Conservation (phyloP, 306 rosid genomes). For the Medicago arabica region DNA sequence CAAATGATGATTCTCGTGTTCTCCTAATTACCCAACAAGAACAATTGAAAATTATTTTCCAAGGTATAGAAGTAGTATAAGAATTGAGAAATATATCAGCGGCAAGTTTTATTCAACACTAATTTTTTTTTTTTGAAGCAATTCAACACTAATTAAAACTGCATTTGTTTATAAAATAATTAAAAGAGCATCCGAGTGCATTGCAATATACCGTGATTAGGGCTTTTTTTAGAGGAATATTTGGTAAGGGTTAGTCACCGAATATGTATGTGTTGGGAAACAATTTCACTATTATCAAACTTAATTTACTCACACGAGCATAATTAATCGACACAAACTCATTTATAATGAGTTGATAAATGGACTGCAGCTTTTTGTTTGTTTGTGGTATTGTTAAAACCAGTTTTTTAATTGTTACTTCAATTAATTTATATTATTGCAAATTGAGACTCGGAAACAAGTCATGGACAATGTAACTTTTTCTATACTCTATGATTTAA, state of each 20-base stretch:
- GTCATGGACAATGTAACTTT: background rate
- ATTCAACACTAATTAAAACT: no score
- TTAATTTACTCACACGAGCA: background rate
- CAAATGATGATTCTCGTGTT: no score
- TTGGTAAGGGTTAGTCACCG: slow-evolving; percentile 63
- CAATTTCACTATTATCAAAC: slow-evolving; percentile 11
- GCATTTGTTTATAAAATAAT: no score
- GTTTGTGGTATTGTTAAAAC: background rate
- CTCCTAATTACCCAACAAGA: no score
- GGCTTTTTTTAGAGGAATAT: background rate
- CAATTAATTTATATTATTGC: background rate
- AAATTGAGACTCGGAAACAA: slow-evolving; percentile 17
- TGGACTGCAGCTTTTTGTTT: background rate
- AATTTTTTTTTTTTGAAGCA: no score
- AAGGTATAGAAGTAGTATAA: no score
- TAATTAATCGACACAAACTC: background rate
- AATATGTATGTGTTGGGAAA: slow-evolving; percentile 25
- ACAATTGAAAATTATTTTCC: no score
- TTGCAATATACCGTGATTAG: slow-evolving; percentile 35
- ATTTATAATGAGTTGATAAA: background rate
- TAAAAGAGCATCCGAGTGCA: slow-evolving; percentile 24
- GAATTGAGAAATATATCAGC: no score
- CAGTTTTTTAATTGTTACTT: slow-evolving; percentile 10
- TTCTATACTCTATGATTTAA: no score
- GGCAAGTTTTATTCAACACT: no score